Evolutionary conservation across 2,329 filamentous ascomycete genomes (phyloP).

Genomic region (Pleurostoma richardsiae): DNA sequence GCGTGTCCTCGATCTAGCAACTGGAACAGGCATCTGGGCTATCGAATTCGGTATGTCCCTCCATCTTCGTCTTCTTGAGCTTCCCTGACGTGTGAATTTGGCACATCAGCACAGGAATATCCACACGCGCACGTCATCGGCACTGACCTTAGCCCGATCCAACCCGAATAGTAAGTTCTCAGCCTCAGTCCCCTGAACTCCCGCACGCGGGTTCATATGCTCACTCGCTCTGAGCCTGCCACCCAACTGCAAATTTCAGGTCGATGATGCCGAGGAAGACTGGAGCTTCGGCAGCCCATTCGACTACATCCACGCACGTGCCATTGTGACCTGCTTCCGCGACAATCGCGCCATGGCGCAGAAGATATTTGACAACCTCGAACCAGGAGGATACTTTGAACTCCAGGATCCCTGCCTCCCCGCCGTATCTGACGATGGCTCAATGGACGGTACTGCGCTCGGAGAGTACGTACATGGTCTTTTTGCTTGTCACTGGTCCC

Average conservation of each 20-base stretch:
- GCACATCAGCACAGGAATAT: conserved; percentile 26
- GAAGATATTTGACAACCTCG: conserved; percentile 35
- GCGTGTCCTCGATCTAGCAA: conserved; percentile 41
- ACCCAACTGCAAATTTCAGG: conserved; percentile 46
- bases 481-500: too few species aligned
- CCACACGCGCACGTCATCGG: conserved; percentile 31
- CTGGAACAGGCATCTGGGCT: conserved; percentile 43
- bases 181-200: neutral
- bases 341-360: conserved; percentile 41
- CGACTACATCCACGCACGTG: conserved; percentile 46
- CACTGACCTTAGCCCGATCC: conserved; percentile 39
- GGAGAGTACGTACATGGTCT: conserved; percentile 10
- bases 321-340: conserved; percentile 42
- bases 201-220: neutral
- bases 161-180: conserved; percentile 28
- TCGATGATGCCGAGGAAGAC: conserved; percentile 48
- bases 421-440: conserved; percentile 20
- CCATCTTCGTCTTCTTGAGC: too few species aligned
- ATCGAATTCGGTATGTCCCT: conserved; percentile 32
- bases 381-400: conserved; percentile 32
- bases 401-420: conserved; percentile 24
- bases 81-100: too few species aligned
- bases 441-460: conserved; percentile 21
- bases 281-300: conserved; percentile 45
- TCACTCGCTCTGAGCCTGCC: conserved; percentile 28